Base-by-base conservation (phyloP, 352 stramenopile species). In the Pythium pyrilobum region DNA sequence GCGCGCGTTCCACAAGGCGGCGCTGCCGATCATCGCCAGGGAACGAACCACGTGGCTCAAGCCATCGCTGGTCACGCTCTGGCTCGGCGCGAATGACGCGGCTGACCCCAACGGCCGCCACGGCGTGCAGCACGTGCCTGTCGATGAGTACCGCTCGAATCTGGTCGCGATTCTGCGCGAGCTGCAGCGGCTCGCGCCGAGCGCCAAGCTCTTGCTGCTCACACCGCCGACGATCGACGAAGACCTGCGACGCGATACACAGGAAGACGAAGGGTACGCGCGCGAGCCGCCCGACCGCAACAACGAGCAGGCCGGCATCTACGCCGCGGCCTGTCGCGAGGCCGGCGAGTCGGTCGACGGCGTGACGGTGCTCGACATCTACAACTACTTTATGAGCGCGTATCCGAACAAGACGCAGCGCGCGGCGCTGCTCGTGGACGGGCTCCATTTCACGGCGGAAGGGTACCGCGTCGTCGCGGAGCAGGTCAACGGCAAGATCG, bases 71-170 rank as follows among this genome's bases (percentile, higher is more conserved):
- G 59, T 89, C 18, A 81, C 66, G 21, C 32, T 87, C 10, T 87
- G 71, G 67, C 62, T 85, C 3, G 78, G 78, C 16, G 68, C 74
- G 20, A 89, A 89, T 55, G 78, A 89, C 45, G 75, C 78, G 2
- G 70, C 71, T 5, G 45, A 78, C 5, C 12, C 45, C 1, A 45
- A 73, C 37, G 74, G 76, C 31, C 34, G 47, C 16, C 59, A 65
- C 24, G 46, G 55, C 23, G 47, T 46, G 12, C 69, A 77, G 34
- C 62, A 86, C 44, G 78, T 89, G 23, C 68, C 70, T 7, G n/a
- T 86, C 9, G 64, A 67, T 9, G 60, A 68, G 21, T 89, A 79
- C 56, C 23, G 37, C 2, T 25, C 37, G 6, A 87, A 89, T 48
- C 16, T 60, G 2, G 24, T 29, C 16, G 6, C 32, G 13, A 60